Evolutionary conservation across 805 yeast genomes (phyloP).

Genomic region (Hemisphaericaspora nanyangensis): DNA sequence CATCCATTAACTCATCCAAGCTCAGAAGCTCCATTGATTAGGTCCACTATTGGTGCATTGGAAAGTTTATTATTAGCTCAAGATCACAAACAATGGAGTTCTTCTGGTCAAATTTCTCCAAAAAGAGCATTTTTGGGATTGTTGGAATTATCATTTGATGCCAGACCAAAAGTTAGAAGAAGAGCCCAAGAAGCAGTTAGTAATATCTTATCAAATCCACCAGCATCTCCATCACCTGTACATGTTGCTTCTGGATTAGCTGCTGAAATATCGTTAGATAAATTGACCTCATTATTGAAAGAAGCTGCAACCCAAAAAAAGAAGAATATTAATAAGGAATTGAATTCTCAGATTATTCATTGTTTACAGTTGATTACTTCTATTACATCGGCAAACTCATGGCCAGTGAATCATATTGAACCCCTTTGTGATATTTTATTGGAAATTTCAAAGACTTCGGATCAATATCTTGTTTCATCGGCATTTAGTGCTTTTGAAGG

Average conservation of each 20-base stretch:
- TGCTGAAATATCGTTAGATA: slow-evolving; percentile 62
- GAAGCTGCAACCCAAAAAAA: slow-evolving; percentile 16
- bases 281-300: slow-evolving; percentile 45
- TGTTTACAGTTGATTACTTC: slow-evolving; percentile 70
- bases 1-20: slow-evolving; percentile 68
- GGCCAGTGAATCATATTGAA: slow-evolving; percentile 74
- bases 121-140: slow-evolving; percentile 77
- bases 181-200: slow-evolving; percentile 90
- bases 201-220: slow-evolving; percentile 59
- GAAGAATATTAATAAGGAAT: slow-evolving; percentile 44
- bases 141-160: slow-evolving; percentile 74
- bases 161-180: slow-evolving; percentile 92
- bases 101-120: slow-evolving; percentile 61
- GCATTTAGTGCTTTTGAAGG: slow-evolving; percentile 84
- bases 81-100: slow-evolving; percentile 72
- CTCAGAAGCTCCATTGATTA: slow-evolving; percentile 75
- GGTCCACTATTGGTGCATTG: slow-evolving; percentile 81
- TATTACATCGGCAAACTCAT: slow-evolving; percentile 69
- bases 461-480: slow-evolving; percentile 77
- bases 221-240: slow-evolving; percentile 70
- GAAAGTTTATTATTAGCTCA: slow-evolving; percentile 79
- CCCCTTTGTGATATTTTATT: slow-evolving; percentile 72
- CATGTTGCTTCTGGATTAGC: slow-evolving; percentile 75
- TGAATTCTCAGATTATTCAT: slow-evolving; percentile 63
- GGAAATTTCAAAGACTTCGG: slow-evolving; percentile 74